These are phyloP conservation scores for Amauroascus verrucosus DNA, from an alignment of 2,329 filamentous ascomycete genomes.

Conservation along the genomic window DNA sequence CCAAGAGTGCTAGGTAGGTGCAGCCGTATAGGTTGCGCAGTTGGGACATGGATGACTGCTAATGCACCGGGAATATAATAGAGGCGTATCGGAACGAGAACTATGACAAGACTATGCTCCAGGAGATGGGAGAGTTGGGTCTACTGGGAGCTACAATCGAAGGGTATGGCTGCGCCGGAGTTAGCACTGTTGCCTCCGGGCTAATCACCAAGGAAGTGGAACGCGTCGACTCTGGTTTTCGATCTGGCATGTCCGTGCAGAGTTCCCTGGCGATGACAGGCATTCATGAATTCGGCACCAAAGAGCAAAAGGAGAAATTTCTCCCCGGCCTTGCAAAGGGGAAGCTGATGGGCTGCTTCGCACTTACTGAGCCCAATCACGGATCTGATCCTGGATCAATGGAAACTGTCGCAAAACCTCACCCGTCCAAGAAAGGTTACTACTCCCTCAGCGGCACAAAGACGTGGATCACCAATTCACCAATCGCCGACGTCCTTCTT, in stretches of 20 bases:
- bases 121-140: slow-evolving; percentile 90
- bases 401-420: slow-evolving; percentile 76
- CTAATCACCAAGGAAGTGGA: slow-evolving; percentile 85
- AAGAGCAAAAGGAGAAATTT: slow-evolving; percentile 77
- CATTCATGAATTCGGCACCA: slow-evolving; percentile 76
- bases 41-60: background rate
- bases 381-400: slow-evolving; percentile 84
- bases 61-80: slow-evolving; percentile 27
- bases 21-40: background rate
- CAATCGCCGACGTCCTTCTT: slow-evolving; percentile 72
- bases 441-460: slow-evolving; percentile 70
- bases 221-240: slow-evolving; percentile 81
- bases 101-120: slow-evolving; percentile 74
- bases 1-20: slow-evolving; percentile 72
- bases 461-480: slow-evolving; percentile 94
- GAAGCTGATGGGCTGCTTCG: slow-evolving; percentile 73
- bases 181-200: slow-evolving; percentile 77
- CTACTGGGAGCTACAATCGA: slow-evolving; percentile 75
- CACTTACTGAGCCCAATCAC: slow-evolving; percentile 85
- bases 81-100: slow-evolving; percentile 79
- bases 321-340: slow-evolving; percentile 73
- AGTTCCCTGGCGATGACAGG: slow-evolving; percentile 89
- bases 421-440: slow-evolving; percentile 74
- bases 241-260: slow-evolving; percentile 88
- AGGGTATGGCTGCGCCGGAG: slow-evolving; percentile 80